These are phyloP conservation scores for Pleurotus eryngii DNA, from an alignment of 768 basidiomycete genomes.

Conservation along the genomic window DNA sequence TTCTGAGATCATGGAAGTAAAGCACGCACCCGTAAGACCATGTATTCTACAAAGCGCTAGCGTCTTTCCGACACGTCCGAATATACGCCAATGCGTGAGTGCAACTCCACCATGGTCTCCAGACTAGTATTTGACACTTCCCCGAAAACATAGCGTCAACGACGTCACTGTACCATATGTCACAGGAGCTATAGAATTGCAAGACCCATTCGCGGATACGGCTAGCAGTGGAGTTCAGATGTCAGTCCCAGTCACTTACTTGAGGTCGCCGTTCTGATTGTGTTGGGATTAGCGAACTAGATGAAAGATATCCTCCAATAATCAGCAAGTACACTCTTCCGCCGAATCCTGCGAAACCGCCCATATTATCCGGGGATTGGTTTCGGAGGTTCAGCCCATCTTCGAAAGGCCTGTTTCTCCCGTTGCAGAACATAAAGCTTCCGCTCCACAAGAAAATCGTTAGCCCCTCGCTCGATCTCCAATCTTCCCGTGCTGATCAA, in stretches of 20 bases:
- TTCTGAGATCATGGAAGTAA: slow-evolving; percentile 4
- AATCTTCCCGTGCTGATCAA: not conserved
- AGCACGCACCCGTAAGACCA: not conserved
- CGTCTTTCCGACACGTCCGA: not conserved
- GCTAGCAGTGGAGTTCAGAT: slow-evolving; percentile 4
- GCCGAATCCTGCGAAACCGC: not conserved
- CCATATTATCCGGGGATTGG: not conserved
- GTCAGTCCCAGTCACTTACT: not conserved
- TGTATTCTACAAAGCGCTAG: slow-evolving; percentile 3
- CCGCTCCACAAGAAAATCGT: slow-evolving; percentile 6
- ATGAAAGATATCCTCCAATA: not conserved
- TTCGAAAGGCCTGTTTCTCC: slow-evolving; percentile 9
- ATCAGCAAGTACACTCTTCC: slow-evolving; percentile 1
- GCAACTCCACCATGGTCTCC: not conserved
- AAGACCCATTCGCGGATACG: slow-evolving; percentile 3
- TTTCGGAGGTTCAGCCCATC: slow-evolving; percentile 4
- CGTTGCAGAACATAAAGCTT: slow-evolving; percentile 1
- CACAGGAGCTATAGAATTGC: slow-evolving; percentile 5
- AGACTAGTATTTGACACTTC: not conserved
- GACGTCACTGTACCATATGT: slow-evolving; percentile 6
- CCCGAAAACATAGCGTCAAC: not conserved
- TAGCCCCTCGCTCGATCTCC: not conserved
- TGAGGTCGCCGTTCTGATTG: not conserved
- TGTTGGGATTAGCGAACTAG: not conserved
- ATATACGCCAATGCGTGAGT: slow-evolving; percentile 7